Base-by-base conservation (phyloP, 441 rosid species). In the Metrosideros polymorpha region DNA sequence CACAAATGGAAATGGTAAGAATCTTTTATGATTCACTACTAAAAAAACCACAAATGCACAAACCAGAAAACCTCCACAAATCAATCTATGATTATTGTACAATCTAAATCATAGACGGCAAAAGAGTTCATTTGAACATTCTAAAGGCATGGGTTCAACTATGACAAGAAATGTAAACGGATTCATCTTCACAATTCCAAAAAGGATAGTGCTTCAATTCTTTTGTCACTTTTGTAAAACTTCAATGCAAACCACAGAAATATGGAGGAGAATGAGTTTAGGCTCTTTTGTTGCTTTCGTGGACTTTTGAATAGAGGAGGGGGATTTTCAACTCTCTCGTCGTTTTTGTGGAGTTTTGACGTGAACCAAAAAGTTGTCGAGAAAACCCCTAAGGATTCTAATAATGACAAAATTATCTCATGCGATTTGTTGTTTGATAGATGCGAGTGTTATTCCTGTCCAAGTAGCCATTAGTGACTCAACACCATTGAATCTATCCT, bases 141-240 rank as follows among this genome's bases (percentile, higher is more conserved):
- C 7, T 56, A 27, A 7, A 12, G 30, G 3, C 30, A 3, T 4
- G 2, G 3, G 1, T 19, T 32, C 3, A 0, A 18, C 10, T 9
- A 18, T 35, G 7, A 18, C 1, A 63, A 63, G 6, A 63, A 63
- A 9, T 9, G 4, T 32, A 63, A 32, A 63, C 2, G 25, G 9
- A 32, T 18, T 9, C 6, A 63, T 13, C 22, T 63, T 63, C 12
- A 18, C 25, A 9, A 32, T 32, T 63, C 5, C 6, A 1, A 10
- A 32, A 63, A 4, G 25, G 10, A 17, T 4, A 63, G 42, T 63
- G 13, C 22, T 17, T 63, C 5, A 3, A 9, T 39, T 18, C 24
- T 63, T 3, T 63, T 0, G 4, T 63, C 6, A 18, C 2, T 32
- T 19, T 18, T 3, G 1, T 18, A 5, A 32, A 32, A 63, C 25